Base-by-base conservation (phyloP, 2,329 filamentous ascomycete species). In the Penicillium brasilianum region DNA sequence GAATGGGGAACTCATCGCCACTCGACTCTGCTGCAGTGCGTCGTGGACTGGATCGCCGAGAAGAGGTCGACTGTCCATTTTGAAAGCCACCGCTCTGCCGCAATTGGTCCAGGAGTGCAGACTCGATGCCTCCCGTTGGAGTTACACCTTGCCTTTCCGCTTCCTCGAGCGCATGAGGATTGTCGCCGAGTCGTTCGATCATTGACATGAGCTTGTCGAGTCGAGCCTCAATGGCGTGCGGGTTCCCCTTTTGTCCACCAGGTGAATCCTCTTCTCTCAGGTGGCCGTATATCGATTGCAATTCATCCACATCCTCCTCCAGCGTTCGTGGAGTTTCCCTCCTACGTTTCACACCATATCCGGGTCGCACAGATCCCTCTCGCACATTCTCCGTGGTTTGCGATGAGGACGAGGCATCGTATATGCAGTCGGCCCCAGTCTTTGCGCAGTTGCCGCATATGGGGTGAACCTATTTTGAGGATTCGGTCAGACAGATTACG, bases 391-490 rank as follows among this genome's bases (percentile, higher is more conserved):
- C 54, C 10, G 69, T 66, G 41, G 70, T 77, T 55, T 71, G 71
- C 52, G 69, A 68, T 49, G 67, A 60, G n/a, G 69, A 66, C 51
- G 68, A 61, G n/a, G 66, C 67, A 69, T 79, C 76, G 65, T 81
- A 82, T 6, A 77, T 58, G 63, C 80, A 82, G 59, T 79, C 70
- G 59, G 76, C 74, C 22, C 74, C 74, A 46, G 76, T 80, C 60
- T 81, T 82, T 58, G 68, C 61, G 62, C 80, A 82, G 54, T 79
- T 81, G 30, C 78, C 77, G 66, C 80, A 82, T 14, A 78, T 66
- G 7, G 80, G 80, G 65, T 80, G 80, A 30, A 76, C 73, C 78
- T 80, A 55, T 1, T 11, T 20, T 11, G 37, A n/a, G n/a, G 11
- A 13, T 8, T 4, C 2, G 1, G 37, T 64, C 34, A 64, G 60